These are phyloP conservation scores for Avena sativa DNA, from an alignment of 176 grass and related monocot genomes.

Conservation along the genomic window DNA sequence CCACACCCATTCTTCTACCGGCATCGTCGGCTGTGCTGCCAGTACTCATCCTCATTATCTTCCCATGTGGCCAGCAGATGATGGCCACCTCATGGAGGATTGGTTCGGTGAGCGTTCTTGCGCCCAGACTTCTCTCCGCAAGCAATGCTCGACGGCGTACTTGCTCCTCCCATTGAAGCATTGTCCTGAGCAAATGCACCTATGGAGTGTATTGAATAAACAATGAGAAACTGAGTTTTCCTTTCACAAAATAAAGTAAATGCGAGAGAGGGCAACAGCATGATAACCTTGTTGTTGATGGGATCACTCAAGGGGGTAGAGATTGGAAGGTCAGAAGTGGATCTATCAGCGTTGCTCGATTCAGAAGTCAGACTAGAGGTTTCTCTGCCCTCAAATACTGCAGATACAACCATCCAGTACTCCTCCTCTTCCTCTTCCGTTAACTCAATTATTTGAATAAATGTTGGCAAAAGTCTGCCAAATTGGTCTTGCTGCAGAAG, in stretches of 20 bases:
- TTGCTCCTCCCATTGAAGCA: slow-evolving; percentile 98
- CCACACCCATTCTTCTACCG: slow-evolving; percentile 86
- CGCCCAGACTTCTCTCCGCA: slow-evolving; percentile 55
- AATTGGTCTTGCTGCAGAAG: slow-evolving; percentile 96
- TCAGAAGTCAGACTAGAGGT: slow-evolving; percentile 51
- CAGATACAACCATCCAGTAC: slow-evolving; percentile 96
- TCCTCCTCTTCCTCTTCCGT: slow-evolving; percentile 86
- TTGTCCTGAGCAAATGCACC: slow-evolving; percentile 87
- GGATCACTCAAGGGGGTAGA: slow-evolving; percentile 62
- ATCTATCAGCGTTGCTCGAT: slow-evolving; percentile 55
- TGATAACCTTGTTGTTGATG: slow-evolving; percentile 84
- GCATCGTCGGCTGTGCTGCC: slow-evolving; percentile 93
- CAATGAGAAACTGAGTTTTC: slow-evolving; percentile 28
- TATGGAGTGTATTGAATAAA: slow-evolving; percentile 32
- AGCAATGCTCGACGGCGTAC: slow-evolving; percentile 58
- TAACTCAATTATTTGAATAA: slow-evolving; percentile 92
- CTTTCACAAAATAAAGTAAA: slow-evolving; percentile 32
- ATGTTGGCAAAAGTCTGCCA: slow-evolving; percentile 89
- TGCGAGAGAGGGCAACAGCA: neutral
- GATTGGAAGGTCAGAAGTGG: slow-evolving; percentile 45
- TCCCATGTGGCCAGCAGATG: slow-evolving; percentile 86
- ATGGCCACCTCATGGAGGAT: slow-evolving; percentile 75
- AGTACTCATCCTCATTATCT: slow-evolving; percentile 86
- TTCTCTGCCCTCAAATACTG: slow-evolving; percentile 93
- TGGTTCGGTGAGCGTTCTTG: slow-evolving; percentile 41